Conservation (phyloP, 192 early-diverging fungal species). For the Helicostylum pulchrum region DNA sequence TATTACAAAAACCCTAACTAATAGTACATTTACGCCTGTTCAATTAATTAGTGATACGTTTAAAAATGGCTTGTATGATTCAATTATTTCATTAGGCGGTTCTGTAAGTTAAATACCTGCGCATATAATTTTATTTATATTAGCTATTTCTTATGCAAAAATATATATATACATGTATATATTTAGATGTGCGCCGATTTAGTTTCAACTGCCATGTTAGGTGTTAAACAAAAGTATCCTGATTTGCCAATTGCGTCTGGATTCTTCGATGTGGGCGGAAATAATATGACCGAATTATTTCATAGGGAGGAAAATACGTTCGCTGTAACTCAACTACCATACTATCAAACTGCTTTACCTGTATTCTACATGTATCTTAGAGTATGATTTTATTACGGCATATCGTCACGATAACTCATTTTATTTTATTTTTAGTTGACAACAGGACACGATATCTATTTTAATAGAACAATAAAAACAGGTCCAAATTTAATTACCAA, state of each 20-base stretch:
- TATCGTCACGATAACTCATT: background rate
- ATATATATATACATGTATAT: slow-evolving; percentile 6
- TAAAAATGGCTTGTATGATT: slow-evolving; percentile 5
- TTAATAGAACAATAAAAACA: slow-evolving; percentile 19
- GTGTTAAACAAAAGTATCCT: background rate
- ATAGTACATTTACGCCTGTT: no score
- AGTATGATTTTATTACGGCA: background rate
- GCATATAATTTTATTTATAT: background rate
- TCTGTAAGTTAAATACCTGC: background rate
- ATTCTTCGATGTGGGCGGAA: slow-evolving; percentile 20
- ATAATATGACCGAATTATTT: slow-evolving; percentile 17
- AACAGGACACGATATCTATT: slow-evolving; percentile 15
- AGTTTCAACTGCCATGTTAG: background rate
- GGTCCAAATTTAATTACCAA: slow-evolving; percentile 21
- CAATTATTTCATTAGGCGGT: slow-evolving; percentile 22
- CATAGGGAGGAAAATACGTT: background rate
- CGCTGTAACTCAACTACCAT: slow-evolving; percentile 22
- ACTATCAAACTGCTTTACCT: slow-evolving; percentile 20
- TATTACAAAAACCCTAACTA: no score
- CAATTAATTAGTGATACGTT: no score
- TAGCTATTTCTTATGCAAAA: background rate
- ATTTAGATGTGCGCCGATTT: slow-evolving; percentile 5
- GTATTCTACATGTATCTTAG: slow-evolving; percentile 25
- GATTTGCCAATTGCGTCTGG: background rate
- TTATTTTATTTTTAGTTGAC: slow-evolving; percentile 12